Conservation (phyloP, 73 alveolate genomes). For the Vitrella brassicaformis region DNA sequence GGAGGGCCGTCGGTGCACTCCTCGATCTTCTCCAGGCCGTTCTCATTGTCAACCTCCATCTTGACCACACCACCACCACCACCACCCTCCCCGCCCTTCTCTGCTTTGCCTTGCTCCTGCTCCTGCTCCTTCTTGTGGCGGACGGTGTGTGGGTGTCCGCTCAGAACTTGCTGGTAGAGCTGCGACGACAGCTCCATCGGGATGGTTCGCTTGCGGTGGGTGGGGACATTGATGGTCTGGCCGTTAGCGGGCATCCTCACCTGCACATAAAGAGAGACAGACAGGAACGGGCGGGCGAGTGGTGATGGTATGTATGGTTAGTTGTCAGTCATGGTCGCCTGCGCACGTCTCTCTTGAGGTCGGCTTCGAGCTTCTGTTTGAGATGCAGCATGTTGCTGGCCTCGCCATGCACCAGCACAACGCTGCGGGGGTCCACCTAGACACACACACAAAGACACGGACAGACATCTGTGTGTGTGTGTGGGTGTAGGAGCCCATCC, state of each 20-base stretch:
- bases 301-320: too few relatives aligned
- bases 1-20: too few relatives aligned
- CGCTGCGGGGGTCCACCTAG: not conserved
- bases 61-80: too few relatives aligned
- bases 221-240: not conserved
- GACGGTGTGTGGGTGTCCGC: not conserved
- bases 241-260: not conserved
- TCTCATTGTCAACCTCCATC: too few relatives aligned
- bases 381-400: not conserved
- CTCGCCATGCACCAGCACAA: constrained; percentile 1
- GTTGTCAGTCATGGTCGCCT: too few relatives aligned
- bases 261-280: not conserved
- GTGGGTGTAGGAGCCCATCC: not conserved
- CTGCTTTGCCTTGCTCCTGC: too few relatives aligned
- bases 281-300: not conserved
- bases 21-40: too few relatives aligned
- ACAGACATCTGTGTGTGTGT: not conserved
- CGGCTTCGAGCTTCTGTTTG: not conserved
- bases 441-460: not conserved
- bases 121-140: not conserved
- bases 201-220: not conserved
- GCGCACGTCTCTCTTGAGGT: too few relatives aligned
- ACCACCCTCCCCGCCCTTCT: too few relatives aligned
- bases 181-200: not conserved
- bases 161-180: not conserved